phyloP scores from a whole-genome alignment of 805 yeast genomes.

The Candida railenensis region DNA sequence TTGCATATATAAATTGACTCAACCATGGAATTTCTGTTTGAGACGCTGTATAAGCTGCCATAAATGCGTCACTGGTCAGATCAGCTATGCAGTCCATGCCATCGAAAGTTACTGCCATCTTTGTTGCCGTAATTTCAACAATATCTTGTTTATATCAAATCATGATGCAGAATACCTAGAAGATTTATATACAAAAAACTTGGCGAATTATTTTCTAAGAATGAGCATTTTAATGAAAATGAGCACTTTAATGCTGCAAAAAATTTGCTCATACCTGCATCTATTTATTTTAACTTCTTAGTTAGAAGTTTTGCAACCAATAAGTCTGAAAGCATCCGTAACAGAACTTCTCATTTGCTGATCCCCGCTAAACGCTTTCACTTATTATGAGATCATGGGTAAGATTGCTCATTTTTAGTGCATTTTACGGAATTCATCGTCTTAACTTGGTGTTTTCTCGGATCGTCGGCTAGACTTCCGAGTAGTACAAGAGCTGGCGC shows the following conservation, averaged over 20 bases:
- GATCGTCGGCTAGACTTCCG: too few relatives aligned
- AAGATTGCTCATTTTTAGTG: too few relatives aligned
- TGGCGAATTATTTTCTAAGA: not conserved
- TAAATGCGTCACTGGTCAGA: conserved; percentile 19
- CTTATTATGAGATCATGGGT: too few relatives aligned
- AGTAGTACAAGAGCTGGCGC: too few relatives aligned
- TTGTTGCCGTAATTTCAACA: not conserved
- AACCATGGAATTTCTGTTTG: conserved; percentile 31
- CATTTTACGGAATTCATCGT: too few relatives aligned
- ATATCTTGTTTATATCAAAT: not conserved
- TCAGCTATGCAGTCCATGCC: conserved; percentile 42
- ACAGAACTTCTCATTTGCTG: too few relatives aligned
- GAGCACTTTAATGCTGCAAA: not conserved
- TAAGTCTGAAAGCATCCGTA: too few relatives aligned
- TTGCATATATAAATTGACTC: conserved; percentile 30
- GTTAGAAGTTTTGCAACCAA: not conserved
- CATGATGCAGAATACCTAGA: not conserved
- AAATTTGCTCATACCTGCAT: not conserved
- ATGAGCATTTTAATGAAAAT: not conserved
- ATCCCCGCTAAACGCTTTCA: too few relatives aligned
- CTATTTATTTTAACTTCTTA: too few relatives aligned
- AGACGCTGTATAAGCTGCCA: conserved; percentile 17
- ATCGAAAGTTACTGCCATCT: conserved; percentile 14
- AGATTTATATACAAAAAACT: not conserved
- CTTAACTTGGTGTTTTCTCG: too few relatives aligned